These are phyloP conservation scores for Eimeria falciformis DNA, from an alignment of 169 alveolate genomes.

Conservation along the genomic window DNA sequence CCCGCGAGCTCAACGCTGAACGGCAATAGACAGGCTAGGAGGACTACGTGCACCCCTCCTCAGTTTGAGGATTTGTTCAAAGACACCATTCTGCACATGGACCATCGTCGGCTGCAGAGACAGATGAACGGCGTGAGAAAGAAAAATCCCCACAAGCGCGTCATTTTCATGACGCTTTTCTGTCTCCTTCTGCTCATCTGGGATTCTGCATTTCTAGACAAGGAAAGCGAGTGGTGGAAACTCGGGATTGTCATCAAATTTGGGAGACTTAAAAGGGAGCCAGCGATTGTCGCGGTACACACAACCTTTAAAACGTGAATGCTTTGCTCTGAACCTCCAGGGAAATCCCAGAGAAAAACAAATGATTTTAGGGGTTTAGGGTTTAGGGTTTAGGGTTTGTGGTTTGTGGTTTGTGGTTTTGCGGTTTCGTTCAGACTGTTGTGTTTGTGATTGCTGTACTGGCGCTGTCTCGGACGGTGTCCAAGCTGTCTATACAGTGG, in stretches of 20 bases:
- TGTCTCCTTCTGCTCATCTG: slow-evolving; percentile 84
- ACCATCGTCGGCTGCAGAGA: slow-evolving; percentile 86
- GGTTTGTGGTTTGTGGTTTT: too few relatives aligned
- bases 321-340: too few relatives aligned
- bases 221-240: slow-evolving; percentile 60
- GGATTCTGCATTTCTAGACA: slow-evolving; percentile 63
- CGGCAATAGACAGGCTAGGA: too few relatives aligned
- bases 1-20: too few relatives aligned
- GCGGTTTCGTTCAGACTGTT: not conserved
- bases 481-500: not conserved
- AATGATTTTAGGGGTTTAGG: too few relatives aligned
- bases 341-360: too few relatives aligned
- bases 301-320: too few relatives aligned
- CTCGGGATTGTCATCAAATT: not conserved
- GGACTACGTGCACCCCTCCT: too few relatives aligned
- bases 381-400: too few relatives aligned
- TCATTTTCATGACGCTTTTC: slow-evolving; percentile 81
- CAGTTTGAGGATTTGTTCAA: not conserved
- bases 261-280: not conserved
- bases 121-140: slow-evolving; percentile 88
- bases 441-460: not conserved
- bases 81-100: slow-evolving; percentile 79
- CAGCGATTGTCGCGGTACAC: not conserved
- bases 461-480: not conserved
- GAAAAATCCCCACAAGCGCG: slow-evolving; percentile 86